These are phyloP conservation scores for Urtica urens DNA, from an alignment of 306 rosid species.

Conservation along the genomic window DNA sequence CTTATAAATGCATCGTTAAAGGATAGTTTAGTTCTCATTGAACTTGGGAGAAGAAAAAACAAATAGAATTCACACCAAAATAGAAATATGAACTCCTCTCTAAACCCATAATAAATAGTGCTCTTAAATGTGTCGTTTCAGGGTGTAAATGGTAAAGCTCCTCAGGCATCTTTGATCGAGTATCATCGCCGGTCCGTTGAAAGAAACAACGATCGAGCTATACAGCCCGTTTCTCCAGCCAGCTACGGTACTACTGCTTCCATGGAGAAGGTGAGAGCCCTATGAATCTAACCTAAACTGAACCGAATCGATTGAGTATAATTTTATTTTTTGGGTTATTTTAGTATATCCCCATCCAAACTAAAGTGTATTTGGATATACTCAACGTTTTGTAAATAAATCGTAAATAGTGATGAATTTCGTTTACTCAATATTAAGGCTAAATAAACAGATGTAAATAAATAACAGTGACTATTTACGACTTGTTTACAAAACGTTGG, in stretches of 20 bases:
- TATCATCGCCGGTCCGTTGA: constrained; percentile 25
- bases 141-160: constrained; percentile 29
- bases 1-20: no score
- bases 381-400: no score
- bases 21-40: background rate
- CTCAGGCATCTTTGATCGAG: constrained; percentile 23
- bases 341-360: no score
- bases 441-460: no score
- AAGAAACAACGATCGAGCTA: constrained; percentile 16
- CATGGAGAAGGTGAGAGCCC: constrained; percentile 35
- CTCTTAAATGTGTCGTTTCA: constrained; percentile 23
- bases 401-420: no score
- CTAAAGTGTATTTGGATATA: no score
- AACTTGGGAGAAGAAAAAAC: background rate
- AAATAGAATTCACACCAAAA: no score
- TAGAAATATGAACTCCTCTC: background rate
- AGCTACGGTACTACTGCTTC: constrained; percentile 38
- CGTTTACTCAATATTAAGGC: no score
- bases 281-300: background rate
- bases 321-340: no score
- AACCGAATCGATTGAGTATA: no score
- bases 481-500: no score
- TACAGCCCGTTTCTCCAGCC: constrained; percentile 35
- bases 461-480: no score
- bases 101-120: background rate